Evolutionary conservation across 1,139 yeast species (phyloP), one percentile per base, ranked within the genome.

Genomic region (Lodderomyces oxycetoniae): DNA sequence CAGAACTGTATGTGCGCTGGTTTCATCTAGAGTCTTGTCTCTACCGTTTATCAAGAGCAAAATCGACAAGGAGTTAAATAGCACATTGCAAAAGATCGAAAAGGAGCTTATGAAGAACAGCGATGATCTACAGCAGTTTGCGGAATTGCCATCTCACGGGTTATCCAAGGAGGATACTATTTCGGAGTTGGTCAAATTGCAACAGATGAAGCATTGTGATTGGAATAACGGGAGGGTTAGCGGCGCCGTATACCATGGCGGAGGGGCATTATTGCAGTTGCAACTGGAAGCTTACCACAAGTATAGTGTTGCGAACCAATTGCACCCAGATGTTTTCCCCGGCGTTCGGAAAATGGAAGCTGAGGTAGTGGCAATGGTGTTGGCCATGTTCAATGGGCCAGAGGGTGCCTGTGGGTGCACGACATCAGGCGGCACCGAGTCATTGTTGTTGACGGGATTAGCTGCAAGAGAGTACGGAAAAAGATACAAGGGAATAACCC

Each of bases 241-340:
- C 21, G 98, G 98, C 10, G 97, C 96, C 0, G 97, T 91, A 5
- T 91, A 91, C 50, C 97, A 91, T 50, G 97, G 97, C 22, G 96
- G 96, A 5, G 65, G 71, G 12, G 86, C 82, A 11, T 61, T 89
- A 37, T 67, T 85, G 30, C 62, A 71, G 23, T 61, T 91, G 32
- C 97, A 91, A 57, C 62, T 93, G 3, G 61, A 73, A 35, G 93
- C 96, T 0, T 89, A 79, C 53, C 74, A 77, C 34, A 72, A 73
- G 50, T 89, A 76, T 55, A 76, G 93, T 5, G 88, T 89, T 17
- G 88, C 96, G 3, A 91, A 91, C 59, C 98, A 91, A 57, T 67
- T 91, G 37, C 98, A 91, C 52, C 98, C 98, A 0, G 97, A 91
- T 58, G 94, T 88, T 6, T 91, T 91, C 53, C 98, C 98, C 0